Evolutionary conservation across 768 basidiomycete species (phyloP), one percentile per base, ranked within the genome.

Genomic region (Hemileccinum rubropunctum): DNA sequence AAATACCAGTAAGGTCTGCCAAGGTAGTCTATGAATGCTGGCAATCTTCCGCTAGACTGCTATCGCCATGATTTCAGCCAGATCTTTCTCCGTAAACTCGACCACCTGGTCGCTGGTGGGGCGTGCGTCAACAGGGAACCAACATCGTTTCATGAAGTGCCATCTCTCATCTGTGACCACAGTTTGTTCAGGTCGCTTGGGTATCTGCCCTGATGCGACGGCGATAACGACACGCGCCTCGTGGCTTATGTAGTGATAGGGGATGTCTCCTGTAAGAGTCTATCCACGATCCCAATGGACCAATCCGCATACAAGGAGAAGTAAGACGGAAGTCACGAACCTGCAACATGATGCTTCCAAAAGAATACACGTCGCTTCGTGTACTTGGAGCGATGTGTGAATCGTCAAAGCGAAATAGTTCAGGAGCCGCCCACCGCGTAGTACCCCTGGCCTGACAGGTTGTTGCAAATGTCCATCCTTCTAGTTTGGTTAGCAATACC

Each of bases 311-410:
- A 33, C n/a, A n/a, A n/a, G n/a, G n/a, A 20, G 23, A 23, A 10
- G 34, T 20, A 2, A n/a, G 13, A n/a, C 3, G 15, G 11, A 2
- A 21, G n/a, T 34, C 28, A 40, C 53, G 26, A 9, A 54, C 54
- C 44, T 53, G 52, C 12, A 56, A 42, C 51, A 48, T 48, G 30
- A 56, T 30, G 21, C 51, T 45, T 33, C 51, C 43, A 23, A 54
- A 48, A 2, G 51, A 53, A n/a, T 53, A 54, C 6, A 43, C 32
- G 20, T 56, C 44, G 4, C 52, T 49, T 35, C 21, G 35, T 18
- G 11, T 12, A 8, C 23, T 6, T 23, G 23, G 6, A 23, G 23
- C 23, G 23, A 23, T 3, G 23, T 30, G n/a, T n/a, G n/a, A n/a
- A n/a, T n/a, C n/a, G n/a, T n/a, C n/a, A n/a, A n/a, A n/a, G n/a